Conservation (phyloP, 2,329 filamentous ascomycete genomes). For the Ceratocystis colombiana region DNA sequence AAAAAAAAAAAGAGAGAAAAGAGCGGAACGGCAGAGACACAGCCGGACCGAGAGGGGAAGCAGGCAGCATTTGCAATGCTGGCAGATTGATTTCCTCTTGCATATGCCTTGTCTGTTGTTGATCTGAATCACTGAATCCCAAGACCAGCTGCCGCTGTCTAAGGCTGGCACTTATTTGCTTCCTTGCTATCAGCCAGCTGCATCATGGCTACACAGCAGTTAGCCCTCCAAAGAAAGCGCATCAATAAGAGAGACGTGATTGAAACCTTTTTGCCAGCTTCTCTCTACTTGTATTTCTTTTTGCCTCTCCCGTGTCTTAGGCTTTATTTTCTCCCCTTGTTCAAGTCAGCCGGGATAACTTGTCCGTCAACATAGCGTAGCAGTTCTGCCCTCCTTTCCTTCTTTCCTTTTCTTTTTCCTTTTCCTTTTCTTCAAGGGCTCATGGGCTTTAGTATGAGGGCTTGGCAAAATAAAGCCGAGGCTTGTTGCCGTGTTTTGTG, state of each 20-base stretch:
- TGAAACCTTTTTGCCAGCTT: background rate
- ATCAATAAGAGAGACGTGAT: background rate
- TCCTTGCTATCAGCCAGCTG: too few relatives aligned
- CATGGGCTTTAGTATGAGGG: background rate
- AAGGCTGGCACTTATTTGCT: too few relatives aligned
- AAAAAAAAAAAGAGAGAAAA: background rate
- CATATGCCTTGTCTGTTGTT: background rate
- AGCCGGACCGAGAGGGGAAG: conserved; percentile 1
- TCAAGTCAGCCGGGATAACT: background rate
- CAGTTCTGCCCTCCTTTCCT: background rate
- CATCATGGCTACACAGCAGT: too few relatives aligned
- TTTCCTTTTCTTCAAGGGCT: background rate
- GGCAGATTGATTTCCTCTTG: background rate
- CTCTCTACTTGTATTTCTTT: background rate
- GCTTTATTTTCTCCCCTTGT: background rate
- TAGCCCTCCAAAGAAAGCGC: too few relatives aligned
- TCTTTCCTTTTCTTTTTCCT: background rate
- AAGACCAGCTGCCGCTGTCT: too few relatives aligned
- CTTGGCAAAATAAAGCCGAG: conserved; percentile 1
- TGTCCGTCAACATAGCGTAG: background rate
- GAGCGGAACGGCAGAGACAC: background rate
- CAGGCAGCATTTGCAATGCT: background rate
- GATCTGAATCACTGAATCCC: background rate
- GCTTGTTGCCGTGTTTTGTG: background rate
- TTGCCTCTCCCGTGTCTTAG: background rate